Conservation (phyloP, 2,329 filamentous ascomycete species). For the Verticillium zaregamsianum region DNA sequence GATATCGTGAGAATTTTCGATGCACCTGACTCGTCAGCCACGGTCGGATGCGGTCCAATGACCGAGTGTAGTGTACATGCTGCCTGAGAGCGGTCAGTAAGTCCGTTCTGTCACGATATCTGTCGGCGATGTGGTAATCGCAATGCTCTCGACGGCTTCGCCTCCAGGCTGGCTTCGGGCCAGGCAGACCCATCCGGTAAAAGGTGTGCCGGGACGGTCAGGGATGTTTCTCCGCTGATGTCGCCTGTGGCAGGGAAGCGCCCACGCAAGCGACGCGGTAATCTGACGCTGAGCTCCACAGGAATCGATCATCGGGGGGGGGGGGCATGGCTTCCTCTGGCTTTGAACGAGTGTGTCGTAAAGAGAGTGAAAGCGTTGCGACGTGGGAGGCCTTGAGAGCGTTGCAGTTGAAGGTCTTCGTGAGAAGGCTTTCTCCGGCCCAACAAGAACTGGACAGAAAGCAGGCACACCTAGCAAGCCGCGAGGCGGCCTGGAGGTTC, state of each 20-base stretch:
- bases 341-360: too few species aligned
- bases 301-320: too few species aligned
- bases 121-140: neutral
- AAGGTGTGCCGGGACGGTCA: neutral
- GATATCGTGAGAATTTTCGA: conserved; percentile 2
- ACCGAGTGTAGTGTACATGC: neutral
- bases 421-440: neutral
- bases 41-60: neutral
- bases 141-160: neutral
- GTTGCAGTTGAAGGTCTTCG: too few species aligned
- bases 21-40: conserved; percentile 1
- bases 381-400: too few species aligned
- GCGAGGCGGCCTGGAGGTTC: neutral
- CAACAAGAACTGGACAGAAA: neutral
- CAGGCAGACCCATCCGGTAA: neutral
- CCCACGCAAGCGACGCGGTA: neutral
- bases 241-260: neutral
- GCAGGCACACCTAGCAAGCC: neutral
- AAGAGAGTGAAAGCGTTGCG: too few species aligned
- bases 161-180: neutral
- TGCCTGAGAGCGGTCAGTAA: neutral
- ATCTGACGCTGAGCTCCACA: neutral
- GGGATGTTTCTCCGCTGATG: neutral
- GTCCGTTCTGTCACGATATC: neutral
- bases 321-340: too few species aligned